Evolutionary conservation across 345 rosid species (phyloP).

Genomic region (Rhodomyrtus tomentosa): DNA sequence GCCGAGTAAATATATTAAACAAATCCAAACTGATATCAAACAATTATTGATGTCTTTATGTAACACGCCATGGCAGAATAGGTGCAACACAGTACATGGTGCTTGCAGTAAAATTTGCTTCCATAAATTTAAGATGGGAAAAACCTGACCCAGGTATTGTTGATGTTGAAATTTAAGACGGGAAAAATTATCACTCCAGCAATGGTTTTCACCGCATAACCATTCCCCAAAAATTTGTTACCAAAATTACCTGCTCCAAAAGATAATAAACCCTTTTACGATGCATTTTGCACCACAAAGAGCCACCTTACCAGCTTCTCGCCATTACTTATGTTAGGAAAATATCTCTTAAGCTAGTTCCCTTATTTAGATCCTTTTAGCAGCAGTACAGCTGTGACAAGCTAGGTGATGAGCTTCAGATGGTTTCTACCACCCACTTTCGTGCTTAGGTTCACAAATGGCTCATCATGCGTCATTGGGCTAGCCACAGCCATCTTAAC

Average conservation of each 20-base stretch:
- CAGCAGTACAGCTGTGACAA: not conserved
- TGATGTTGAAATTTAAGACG: too few species aligned
- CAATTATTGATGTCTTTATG: not conserved
- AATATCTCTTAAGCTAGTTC: not conserved
- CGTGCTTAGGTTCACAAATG: not conserved
- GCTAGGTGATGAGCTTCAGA: not conserved
- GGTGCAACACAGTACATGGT: not conserved
- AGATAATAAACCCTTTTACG: not conserved
- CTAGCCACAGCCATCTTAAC: not conserved
- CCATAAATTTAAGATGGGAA: not conserved
- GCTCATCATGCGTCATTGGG: not conserved
- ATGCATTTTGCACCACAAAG: not conserved
- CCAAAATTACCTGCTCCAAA: not conserved
- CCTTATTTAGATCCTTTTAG: not conserved
- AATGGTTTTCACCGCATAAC: not conserved
- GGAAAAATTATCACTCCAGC: not conserved
- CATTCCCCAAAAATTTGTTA: not conserved
- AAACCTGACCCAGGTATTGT: too few species aligned
- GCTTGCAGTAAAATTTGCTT: not conserved
- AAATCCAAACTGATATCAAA: not conserved
- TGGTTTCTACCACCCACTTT: not conserved
- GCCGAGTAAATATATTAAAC: not conserved
- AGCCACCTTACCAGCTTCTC: not conserved
- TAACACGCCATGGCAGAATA: not conserved
- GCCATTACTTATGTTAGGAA: not conserved